Conservation (phyloP, 164 flowering plant species). For the Akebia trifoliata region DNA sequence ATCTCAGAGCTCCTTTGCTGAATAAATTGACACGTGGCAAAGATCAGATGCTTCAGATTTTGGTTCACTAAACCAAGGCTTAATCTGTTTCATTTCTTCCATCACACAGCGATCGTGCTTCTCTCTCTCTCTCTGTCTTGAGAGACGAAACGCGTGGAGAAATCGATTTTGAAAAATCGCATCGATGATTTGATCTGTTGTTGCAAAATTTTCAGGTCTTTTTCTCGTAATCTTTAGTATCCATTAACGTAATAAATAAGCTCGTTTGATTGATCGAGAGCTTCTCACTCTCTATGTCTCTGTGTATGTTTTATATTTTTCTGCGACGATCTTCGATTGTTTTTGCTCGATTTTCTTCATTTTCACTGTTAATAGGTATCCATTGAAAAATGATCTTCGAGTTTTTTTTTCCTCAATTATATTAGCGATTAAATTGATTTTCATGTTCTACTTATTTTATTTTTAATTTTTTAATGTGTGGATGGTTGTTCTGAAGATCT, state of each 20-base stretch:
- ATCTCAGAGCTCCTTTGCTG: background rate
- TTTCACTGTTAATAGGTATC: no score
- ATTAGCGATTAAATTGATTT: no score
- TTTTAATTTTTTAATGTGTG: no score
- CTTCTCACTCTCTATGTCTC: background rate
- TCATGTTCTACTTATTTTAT: no score
- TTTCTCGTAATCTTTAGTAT: background rate
- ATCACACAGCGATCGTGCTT: background rate
- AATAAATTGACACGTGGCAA: background rate
- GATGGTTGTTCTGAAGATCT: no score
- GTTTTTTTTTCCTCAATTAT: no score
- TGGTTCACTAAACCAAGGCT: background rate
- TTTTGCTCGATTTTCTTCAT: background rate
- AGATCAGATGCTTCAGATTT: background rate
- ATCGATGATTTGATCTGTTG: background rate
- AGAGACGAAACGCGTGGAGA: no score
- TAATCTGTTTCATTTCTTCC: background rate
- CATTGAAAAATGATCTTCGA: no score
- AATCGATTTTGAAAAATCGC: background rate
- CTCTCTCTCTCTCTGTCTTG: background rate
- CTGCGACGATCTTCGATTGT: background rate
- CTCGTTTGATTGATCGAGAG: conserved; percentile 2
- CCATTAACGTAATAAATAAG: background rate
- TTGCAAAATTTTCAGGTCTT: background rate
- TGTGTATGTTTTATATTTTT: background rate